Conservation (phyloP, 768 basidiomycete species). For the Mycena albidolilacea region DNA sequence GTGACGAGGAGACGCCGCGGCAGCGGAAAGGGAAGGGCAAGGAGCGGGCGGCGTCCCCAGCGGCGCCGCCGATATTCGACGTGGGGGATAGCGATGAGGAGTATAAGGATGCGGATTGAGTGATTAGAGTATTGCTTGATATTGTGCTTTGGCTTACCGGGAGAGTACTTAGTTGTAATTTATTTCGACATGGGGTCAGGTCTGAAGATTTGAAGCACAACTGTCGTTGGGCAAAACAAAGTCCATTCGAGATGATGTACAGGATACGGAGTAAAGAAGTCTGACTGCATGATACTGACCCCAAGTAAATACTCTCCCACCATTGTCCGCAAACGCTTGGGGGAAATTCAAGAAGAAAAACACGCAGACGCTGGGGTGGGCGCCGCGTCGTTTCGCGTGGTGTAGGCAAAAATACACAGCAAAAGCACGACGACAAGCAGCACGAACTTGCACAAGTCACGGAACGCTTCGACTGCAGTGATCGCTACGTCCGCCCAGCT, state of each 20-base stretch:
- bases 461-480: conserved; percentile 9
- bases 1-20: conserved; percentile 50
- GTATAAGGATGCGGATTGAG: conserved; percentile 43
- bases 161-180: conserved; percentile 3
- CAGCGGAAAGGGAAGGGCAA: conserved; percentile 61
- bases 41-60: conserved; percentile 54
- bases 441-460: conserved; percentile 15
- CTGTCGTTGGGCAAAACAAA: background rate
- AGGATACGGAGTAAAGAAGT: background rate
- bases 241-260: background rate
- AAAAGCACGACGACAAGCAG: background rate
- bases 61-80: conserved; percentile 65
- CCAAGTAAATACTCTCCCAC: no score
- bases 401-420: background rate
- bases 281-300: no score
- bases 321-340: no score
- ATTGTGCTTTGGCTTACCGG: conserved; percentile 1
- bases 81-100: conserved; percentile 72
- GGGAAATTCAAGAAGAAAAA: conserved; percentile 1
- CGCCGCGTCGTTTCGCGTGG: conserved; percentile 6
- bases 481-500: conserved; percentile 16
- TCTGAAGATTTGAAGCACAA: no score
- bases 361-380: background rate
- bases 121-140: conserved; percentile 18
- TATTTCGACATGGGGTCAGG: background rate